A percentile compares a stretch with the other conserved stretches of the same genome.
Evolutionary conservation across 208 protist species (phyloP).

Genomic region (Phytomonas francai): DNA sequence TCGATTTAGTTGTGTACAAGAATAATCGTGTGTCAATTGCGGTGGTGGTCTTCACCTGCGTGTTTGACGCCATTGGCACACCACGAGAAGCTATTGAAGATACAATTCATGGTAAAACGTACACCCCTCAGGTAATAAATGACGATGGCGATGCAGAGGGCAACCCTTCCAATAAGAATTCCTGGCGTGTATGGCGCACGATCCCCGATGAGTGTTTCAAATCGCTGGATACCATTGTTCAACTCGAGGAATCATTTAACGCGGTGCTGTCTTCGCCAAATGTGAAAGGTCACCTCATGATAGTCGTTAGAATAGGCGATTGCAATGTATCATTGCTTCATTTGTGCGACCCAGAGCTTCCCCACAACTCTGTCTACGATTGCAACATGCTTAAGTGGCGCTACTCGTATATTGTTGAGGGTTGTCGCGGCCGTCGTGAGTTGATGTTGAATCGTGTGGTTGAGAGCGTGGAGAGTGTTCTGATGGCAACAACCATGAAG

Average conservation of each 20-base stretch:
- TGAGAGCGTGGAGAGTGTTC: constrained; percentile 63
- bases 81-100: constrained; percentile 63
- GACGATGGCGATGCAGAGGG: not conserved
- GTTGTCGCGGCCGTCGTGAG: constrained; percentile 51
- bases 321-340: constrained; percentile 74
- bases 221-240: constrained; percentile 46
- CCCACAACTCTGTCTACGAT: constrained; percentile 65
- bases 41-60: constrained; percentile 73
- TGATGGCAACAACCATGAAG: constrained; percentile 58
- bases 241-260: constrained; percentile 77
- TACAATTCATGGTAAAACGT: constrained; percentile 19
- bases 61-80: constrained; percentile 44
- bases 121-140: not conserved
- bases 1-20: constrained; percentile 53
- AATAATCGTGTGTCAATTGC: constrained; percentile 80
- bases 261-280: constrained; percentile 28
- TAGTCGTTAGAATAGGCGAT: constrained; percentile 81
- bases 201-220: constrained; percentile 62
- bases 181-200: constrained; percentile 68
- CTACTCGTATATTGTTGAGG: constrained; percentile 70
- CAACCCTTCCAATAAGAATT: constrained; percentile 2
- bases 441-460: constrained; percentile 78
- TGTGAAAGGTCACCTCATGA: constrained; percentile 74
- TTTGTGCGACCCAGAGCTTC: constrained; percentile 59
- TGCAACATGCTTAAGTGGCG: constrained; percentile 83